A percentile compares a stretch with the other conserved stretches of the same genome.
Conservation (phyloP, 2,329 filamentous ascomycete species). For the Colletotrichum lindemuthianum region DNA sequence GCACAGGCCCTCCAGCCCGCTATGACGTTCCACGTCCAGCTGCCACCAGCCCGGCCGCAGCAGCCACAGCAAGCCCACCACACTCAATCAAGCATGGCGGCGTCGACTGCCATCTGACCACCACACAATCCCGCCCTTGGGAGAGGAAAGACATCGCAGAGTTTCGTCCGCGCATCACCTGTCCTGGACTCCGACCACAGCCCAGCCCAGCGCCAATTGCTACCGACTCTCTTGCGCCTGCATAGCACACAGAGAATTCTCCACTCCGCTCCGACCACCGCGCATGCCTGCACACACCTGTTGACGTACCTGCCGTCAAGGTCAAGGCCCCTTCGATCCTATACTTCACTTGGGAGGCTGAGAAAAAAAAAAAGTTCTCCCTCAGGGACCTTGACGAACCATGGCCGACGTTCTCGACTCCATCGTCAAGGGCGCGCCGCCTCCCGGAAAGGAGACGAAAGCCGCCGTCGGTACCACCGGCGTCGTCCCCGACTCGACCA, state of each 20-base stretch:
- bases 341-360: conserved; percentile 3
- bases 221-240: conserved; percentile 17
- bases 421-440: conserved; percentile 88
- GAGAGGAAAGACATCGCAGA: conserved; percentile 18
- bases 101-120: conserved; percentile 32
- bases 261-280: conserved; percentile 6
- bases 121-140: conserved; percentile 31
- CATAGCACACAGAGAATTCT: conserved; percentile 1
- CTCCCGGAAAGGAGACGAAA: conserved; percentile 63
- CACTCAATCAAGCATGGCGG: conserved; percentile 11
- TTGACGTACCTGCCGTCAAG: conserved; percentile 28
- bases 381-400: conserved; percentile 31
- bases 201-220: conserved; percentile 18
- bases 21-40: conserved; percentile 31
- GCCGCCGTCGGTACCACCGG: conserved; percentile 49
- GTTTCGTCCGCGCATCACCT: neutral
- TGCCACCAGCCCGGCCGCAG: conserved; percentile 32
- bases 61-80: conserved; percentile 22
- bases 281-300: conserved; percentile 28
- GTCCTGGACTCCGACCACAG: neutral
- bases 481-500: conserved; percentile 54
- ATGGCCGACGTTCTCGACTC: conserved; percentile 82
- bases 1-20: conserved; percentile 26
- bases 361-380: conserved; percentile 16
- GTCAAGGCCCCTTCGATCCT: conserved; percentile 27